Evolutionary conservation across 228 moss, liverwort and hornwort genomes (phyloP).

Genomic region (Sphagnum fallax): DNA sequence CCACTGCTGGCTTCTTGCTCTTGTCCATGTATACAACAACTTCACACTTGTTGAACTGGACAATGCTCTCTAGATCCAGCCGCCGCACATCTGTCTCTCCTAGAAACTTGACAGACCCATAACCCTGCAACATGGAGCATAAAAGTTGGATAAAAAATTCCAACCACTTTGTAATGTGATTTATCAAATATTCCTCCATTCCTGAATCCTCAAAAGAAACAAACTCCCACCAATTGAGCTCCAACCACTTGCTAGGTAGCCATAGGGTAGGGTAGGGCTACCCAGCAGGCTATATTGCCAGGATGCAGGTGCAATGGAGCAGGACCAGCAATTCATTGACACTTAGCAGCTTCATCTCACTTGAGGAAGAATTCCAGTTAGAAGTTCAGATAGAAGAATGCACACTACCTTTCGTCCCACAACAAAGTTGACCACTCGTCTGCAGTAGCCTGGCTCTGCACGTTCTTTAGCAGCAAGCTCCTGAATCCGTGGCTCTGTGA

Average conservation of each 20-base stretch:
- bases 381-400: neutral
- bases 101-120: conserved; percentile 55
- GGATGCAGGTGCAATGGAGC: neutral
- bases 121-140: conserved; percentile 6
- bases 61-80: conserved; percentile 44
- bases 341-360: neutral
- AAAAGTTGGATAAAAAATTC: neutral
- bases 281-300: too few relatives aligned
- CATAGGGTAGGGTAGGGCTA: neutral
- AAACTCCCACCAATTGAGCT: neutral
- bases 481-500: conserved; percentile 61
- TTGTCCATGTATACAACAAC: conserved; percentile 74
- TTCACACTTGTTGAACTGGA: conserved; percentile 66
- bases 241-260: neutral
- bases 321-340: neutral
- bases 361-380: neutral
- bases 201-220: too few relatives aligned
- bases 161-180: neutral
- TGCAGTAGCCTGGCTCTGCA: conserved; percentile 55
- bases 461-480: conserved; percentile 71
- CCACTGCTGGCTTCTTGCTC: conserved; percentile 45
- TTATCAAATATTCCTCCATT: neutral
- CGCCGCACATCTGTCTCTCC: conserved; percentile 61
- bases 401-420: conserved; percentile 39
- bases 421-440: conserved; percentile 51